A percentile compares a stretch with the other conserved stretches of the same genome.
Evolutionary conservation across 495 filamentous ascomycete species (phyloP).

Genomic region (Xylaria flabelliformis): DNA sequence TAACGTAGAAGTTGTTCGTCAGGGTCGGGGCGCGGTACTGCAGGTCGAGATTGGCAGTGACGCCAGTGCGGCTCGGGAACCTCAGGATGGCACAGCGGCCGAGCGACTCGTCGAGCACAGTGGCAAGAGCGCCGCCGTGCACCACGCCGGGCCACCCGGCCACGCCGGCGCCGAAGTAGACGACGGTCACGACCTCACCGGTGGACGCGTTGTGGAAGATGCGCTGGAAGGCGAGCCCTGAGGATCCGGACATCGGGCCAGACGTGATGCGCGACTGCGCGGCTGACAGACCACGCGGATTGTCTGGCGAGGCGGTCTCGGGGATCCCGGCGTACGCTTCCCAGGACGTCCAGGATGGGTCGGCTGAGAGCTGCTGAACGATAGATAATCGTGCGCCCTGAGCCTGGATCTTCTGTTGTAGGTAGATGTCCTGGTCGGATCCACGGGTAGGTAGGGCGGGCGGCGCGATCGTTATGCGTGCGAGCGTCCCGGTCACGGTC

Average conservation of each 20-base stretch:
- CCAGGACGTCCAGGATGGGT: constrained; percentile 61
- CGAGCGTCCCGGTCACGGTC: constrained; percentile 38
- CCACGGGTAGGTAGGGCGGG: constrained; percentile 41
- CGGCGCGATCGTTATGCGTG: constrained; percentile 46
- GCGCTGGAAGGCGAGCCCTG: constrained; percentile 58
- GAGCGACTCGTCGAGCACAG: constrained; percentile 71
- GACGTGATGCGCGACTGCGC: constrained; percentile 49
- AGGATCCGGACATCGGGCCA: constrained; percentile 49
- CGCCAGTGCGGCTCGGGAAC: constrained; percentile 53
- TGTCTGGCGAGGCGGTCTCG: constrained; percentile 21
- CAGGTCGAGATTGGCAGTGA: constrained; percentile 71
- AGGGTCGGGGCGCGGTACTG: constrained; percentile 65
- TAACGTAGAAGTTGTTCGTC: constrained; percentile 67
- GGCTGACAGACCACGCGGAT: neutral
- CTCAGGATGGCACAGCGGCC: constrained; percentile 58
- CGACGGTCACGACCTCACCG: constrained; percentile 55
- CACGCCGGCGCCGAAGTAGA: constrained; percentile 67
- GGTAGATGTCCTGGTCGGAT: constrained; percentile 43
- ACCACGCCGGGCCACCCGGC: constrained; percentile 78
- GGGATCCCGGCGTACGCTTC: constrained; percentile 63
- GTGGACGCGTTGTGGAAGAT: constrained; percentile 50
- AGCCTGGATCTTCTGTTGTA: constrained; percentile 35
- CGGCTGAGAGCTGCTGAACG: constrained; percentile 57
- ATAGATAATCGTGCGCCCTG: constrained; percentile 55
- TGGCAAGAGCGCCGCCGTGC: constrained; percentile 78